Percentiles rank a stretch among this genome's conserved stretches.
Conservation (phyloP, 306 rosid species). For the Prunus fruticosa region DNA sequence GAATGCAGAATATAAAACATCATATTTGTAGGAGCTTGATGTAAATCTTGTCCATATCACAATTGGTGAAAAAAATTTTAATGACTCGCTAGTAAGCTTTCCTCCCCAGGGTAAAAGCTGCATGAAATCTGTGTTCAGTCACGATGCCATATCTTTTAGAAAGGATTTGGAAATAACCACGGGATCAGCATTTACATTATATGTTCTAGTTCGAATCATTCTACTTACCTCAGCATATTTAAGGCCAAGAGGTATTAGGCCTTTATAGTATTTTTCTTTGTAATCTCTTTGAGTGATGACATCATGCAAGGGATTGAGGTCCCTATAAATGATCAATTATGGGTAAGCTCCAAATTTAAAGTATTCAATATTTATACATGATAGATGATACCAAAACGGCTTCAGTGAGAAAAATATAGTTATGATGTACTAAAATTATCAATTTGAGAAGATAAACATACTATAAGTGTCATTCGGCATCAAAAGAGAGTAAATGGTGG, state of each 20-base stretch:
- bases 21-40: slow-evolving; percentile 52
- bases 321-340: slow-evolving; percentile 48
- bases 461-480: background rate
- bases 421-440: background rate
- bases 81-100: slow-evolving; percentile 85
- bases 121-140: slow-evolving; percentile 65
- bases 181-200: slow-evolving; percentile 1
- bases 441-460: background rate
- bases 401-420: background rate
- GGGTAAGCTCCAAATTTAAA: background rate
- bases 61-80: slow-evolving; percentile 84
- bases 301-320: slow-evolving; percentile 88
- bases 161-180: slow-evolving; percentile 13
- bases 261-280: slow-evolving; percentile 71
- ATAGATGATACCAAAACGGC: background rate
- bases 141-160: slow-evolving; percentile 36
- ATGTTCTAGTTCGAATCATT: background rate
- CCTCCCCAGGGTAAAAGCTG: slow-evolving; percentile 99
- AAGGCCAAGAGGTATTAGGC: slow-evolving; percentile 70
- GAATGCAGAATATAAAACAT: slow-evolving; percentile 67
- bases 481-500: background rate
- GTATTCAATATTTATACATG: background rate
- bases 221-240: slow-evolving; percentile 71
- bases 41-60: slow-evolving; percentile 92
- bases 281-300: slow-evolving; percentile 55